Evolutionary conservation across 2,329 filamentous ascomycete species (phyloP).

Genomic region (Curvularia verruculosa): DNA sequence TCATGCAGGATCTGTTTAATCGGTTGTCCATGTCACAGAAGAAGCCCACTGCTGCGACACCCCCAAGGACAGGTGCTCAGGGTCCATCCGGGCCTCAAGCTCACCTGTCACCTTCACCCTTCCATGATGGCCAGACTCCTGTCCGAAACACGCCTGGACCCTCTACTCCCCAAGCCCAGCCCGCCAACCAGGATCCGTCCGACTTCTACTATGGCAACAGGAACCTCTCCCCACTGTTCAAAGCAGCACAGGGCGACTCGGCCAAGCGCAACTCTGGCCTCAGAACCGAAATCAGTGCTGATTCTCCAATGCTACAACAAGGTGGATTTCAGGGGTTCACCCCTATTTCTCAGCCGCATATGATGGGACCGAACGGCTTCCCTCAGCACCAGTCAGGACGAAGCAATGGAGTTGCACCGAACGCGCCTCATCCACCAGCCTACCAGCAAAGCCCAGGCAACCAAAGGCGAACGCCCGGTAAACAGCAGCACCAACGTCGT

Average conservation of each 20-base stretch:
- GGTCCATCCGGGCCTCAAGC: conserved; percentile 30
- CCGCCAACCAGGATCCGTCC: conserved; percentile 31
- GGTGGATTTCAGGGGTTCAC: conserved; percentile 34
- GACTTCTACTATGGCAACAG: conserved; percentile 52
- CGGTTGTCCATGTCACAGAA: conserved; percentile 47
- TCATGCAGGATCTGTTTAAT: conserved; percentile 54
- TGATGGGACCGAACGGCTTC: conserved; percentile 29
- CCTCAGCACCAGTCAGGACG: conserved; percentile 9
- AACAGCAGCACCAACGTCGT: conserved; percentile 31
- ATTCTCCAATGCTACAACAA: conserved; percentile 37
- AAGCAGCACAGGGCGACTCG: conserved; percentile 53
- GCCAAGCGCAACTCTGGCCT: conserved; percentile 52
- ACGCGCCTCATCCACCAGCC: conserved; percentile 32
- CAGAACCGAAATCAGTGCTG: conserved; percentile 51
- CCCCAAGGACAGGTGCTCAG: conserved; percentile 31
- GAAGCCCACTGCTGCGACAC: conserved; percentile 30
- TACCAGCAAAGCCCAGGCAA: conserved; percentile 34
- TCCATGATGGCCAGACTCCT: conserved; percentile 42
- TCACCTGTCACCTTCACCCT: conserved; percentile 50
- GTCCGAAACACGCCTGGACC: conserved; percentile 44
- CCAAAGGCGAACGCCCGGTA: conserved; percentile 31
- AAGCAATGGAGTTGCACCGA: conserved; percentile 18
- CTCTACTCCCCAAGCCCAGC: conserved; percentile 41
- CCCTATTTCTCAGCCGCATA: conserved; percentile 22
- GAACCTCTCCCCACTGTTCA: conserved; percentile 58